Percentiles rank a stretch among this genome's conserved stretches.
Evolutionary conservation across 164 flowering plant species (phyloP).

Genomic region (Akebia trifoliata): DNA sequence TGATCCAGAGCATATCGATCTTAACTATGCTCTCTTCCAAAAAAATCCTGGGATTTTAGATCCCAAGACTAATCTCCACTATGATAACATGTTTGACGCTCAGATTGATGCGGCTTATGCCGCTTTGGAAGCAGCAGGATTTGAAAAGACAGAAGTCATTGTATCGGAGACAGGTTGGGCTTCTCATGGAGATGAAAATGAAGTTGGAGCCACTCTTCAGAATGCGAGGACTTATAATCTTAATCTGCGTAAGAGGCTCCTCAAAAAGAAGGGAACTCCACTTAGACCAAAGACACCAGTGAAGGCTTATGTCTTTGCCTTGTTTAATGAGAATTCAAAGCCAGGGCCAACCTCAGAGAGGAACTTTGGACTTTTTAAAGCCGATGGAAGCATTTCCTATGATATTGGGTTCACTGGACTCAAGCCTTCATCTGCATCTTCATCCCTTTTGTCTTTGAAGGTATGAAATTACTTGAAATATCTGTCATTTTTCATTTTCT

Average conservation of each 20-base stretch:
- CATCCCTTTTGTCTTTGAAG: slow-evolving; percentile 39
- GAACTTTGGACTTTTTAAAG: slow-evolving; percentile 81
- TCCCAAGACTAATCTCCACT: slow-evolving; percentile 64
- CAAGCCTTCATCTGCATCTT: slow-evolving; percentile 37
- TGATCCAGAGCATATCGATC: slow-evolving; percentile 57
- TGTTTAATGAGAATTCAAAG: slow-evolving; percentile 79
- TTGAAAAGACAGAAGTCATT: slow-evolving; percentile 55
- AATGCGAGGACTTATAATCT: slow-evolving; percentile 66
- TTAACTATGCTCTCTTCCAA: slow-evolving; percentile 66
- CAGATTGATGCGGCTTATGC: slow-evolving; percentile 66
- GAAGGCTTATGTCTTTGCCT: slow-evolving; percentile 70
- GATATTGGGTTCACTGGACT: slow-evolving; percentile 79
- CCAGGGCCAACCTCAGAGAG: slow-evolving; percentile 80
- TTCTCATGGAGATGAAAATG: slow-evolving; percentile 60
- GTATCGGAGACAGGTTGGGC: slow-evolving; percentile 96
- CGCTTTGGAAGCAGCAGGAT: slow-evolving; percentile 72
- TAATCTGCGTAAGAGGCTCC: slow-evolving; percentile 48
- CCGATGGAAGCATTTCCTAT: slow-evolving; percentile 84
- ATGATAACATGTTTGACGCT: slow-evolving; percentile 87
- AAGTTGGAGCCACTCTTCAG: slow-evolving; percentile 51
- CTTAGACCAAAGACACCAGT: slow-evolving; percentile 47
- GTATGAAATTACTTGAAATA: slow-evolving; percentile 19
- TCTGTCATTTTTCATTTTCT: background rate
- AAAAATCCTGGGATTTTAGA: slow-evolving; percentile 55
- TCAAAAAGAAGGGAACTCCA: slow-evolving; percentile 78